Percentiles rank a stretch among this genome's conserved stretches.
These are phyloP conservation scores for Lunasporangiospora selenospora DNA, from an alignment of 192 early-diverging fungal species.

Conservation along the genomic window DNA sequence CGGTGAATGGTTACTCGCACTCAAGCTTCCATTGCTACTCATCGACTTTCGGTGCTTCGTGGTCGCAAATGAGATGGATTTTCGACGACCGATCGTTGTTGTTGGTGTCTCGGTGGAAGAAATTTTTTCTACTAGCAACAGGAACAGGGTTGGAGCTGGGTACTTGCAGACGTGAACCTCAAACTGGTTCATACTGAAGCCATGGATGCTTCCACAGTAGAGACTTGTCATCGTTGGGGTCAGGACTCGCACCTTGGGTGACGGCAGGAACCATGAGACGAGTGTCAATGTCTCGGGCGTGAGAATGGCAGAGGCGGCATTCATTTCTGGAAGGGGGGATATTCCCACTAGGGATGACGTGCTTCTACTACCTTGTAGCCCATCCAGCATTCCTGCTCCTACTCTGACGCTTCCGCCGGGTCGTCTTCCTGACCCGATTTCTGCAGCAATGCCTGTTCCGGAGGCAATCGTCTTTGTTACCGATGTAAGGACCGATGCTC, in stretches of 20 bases:
- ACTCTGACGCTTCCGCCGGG: no score
- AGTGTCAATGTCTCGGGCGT: conserved; percentile 43
- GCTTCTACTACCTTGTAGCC: background rate
- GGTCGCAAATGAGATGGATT: conserved; percentile 30
- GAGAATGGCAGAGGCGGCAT: conserved; percentile 44
- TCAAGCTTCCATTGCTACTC: conserved; percentile 1
- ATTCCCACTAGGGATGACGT: conserved; percentile 1
- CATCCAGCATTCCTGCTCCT: background rate
- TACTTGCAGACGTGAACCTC: conserved; percentile 63
- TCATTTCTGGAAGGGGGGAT: conserved; percentile 12
- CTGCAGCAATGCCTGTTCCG: no score
- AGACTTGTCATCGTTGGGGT: conserved; percentile 46
- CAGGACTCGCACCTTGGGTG: conserved; percentile 5
- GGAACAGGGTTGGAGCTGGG: conserved; percentile 56
- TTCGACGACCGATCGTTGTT: conserved; percentile 12
- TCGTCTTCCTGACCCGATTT: no score
- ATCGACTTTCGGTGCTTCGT: conserved; percentile 9
- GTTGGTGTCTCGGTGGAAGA: conserved; percentile 5
- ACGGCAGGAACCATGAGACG: conserved; percentile 55
- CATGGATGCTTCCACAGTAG: conserved; percentile 56
- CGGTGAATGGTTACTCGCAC: conserved; percentile 15
- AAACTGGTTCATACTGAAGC: conserved; percentile 66
- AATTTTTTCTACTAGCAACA: conserved; percentile 47
- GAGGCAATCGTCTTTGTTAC: no score
- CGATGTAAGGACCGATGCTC: background rate